Conservation (phyloP, 352 stramenopile genomes). For the Globisporangium abappressorium region DNA sequence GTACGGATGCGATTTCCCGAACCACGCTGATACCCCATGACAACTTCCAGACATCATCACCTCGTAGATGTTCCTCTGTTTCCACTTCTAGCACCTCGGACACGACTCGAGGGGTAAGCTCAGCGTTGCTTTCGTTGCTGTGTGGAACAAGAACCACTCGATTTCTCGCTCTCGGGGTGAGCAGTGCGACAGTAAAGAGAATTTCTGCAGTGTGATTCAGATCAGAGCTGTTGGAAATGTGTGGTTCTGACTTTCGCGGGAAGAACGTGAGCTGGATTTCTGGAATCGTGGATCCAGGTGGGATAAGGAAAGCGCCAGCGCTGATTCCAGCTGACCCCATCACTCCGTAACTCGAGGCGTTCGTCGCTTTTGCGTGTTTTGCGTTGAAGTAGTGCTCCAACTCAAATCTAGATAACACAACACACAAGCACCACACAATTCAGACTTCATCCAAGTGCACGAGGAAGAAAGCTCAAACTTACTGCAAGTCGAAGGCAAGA, state of each 20-base stretch:
- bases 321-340: slow-evolving; percentile 70
- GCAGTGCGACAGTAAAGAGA: slow-evolving; percentile 80
- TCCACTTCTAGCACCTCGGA: slow-evolving; percentile 47
- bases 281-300: slow-evolving; percentile 61
- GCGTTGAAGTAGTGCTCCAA: slow-evolving; percentile 49
- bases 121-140: slow-evolving; percentile 32
- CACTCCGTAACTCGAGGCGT: slow-evolving; percentile 44
- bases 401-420: slow-evolving; percentile 26
- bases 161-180: slow-evolving; percentile 54
- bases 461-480: slow-evolving; percentile 17
- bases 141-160: slow-evolving; percentile 36
- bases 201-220: slow-evolving; percentile 51
- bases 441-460: not conserved
- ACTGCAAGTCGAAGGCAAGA: slow-evolving; percentile 42
- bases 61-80: slow-evolving; percentile 46
- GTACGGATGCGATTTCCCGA: slow-evolving; percentile 44
- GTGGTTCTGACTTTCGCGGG: slow-evolving; percentile 75
- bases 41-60: slow-evolving; percentile 61
- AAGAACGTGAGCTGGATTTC: slow-evolving; percentile 91
- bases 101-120: slow-evolving; percentile 42
- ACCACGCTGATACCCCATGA: slow-evolving; percentile 54
- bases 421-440: not conserved
- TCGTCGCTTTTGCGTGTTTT: slow-evolving; percentile 21
- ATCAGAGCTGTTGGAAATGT: slow-evolving; percentile 47
- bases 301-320: slow-evolving; percentile 70